Percentiles rank a stretch among this genome's conserved stretches.
Conservation (phyloP, 2,329 filamentous ascomycete species). For the Venturia aucupariae region DNA sequence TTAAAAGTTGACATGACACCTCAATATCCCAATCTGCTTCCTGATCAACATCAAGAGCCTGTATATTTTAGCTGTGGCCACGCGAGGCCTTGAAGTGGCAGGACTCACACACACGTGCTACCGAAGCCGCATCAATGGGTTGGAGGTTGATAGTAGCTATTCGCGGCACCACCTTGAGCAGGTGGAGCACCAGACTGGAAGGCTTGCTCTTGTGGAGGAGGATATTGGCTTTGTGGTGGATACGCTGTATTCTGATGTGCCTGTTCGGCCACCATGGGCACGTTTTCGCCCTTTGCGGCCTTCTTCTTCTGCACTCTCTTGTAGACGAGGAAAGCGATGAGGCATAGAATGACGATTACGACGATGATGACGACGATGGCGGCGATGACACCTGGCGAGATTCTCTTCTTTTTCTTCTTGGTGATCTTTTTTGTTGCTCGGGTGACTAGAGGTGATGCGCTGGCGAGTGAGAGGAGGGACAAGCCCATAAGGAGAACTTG, state of each 20-base stretch:
- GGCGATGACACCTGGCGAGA: not conserved
- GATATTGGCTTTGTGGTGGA: not conserved
- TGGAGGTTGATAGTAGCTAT: not conserved
- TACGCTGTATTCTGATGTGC: not conserved
- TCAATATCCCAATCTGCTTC: not conserved
- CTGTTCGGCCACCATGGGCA: not conserved
- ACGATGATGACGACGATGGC: not conserved
- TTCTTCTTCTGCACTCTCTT: not conserved
- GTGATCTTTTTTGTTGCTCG: not conserved
- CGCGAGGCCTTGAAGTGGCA: not conserved
- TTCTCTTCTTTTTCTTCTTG: slow-evolving; percentile 4
- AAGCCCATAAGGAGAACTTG: not conserved
- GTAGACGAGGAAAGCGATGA: not conserved
- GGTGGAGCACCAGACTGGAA: not conserved
- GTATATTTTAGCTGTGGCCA: not conserved
- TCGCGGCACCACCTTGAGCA: not conserved
- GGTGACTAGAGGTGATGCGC: not conserved
- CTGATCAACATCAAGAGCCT: not conserved
- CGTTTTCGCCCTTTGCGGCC: not conserved
- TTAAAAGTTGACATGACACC: not conserved
- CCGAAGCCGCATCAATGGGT: not conserved
- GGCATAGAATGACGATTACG: not conserved
- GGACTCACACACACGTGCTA: not conserved
- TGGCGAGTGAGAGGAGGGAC: not conserved
- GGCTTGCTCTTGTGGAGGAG: not conserved